These are phyloP conservation scores for Nakazawaea ernobii DNA, from an alignment of 805 yeast genomes.

Conservation along the genomic window DNA sequence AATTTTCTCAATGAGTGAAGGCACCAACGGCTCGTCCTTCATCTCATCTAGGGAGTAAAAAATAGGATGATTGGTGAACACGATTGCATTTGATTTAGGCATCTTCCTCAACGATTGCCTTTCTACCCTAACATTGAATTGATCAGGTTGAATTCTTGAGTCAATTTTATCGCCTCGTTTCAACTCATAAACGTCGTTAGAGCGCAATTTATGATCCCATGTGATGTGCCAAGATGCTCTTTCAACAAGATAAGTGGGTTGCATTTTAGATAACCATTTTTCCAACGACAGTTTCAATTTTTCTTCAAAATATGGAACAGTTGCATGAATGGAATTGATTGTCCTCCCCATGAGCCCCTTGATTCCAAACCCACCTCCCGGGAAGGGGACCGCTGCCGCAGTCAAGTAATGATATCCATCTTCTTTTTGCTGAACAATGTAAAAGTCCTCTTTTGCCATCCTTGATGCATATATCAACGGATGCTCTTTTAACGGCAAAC, in stretches of 20 bases:
- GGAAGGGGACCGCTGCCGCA: constrained; percentile 75
- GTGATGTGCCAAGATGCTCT: constrained; percentile 71
- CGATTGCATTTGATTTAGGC: constrained; percentile 58
- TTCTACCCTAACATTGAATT: constrained; percentile 64
- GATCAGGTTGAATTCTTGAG: constrained; percentile 38
- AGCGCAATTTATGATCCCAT: constrained; percentile 61
- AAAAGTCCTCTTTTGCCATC: constrained; percentile 73
- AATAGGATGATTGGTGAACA: constrained; percentile 70
- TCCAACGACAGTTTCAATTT: constrained; percentile 67
- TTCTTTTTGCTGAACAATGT: constrained; percentile 48
- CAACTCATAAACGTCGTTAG: constrained; percentile 49
- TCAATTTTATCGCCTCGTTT: constrained; percentile 39
- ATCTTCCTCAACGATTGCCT: constrained; percentile 64
- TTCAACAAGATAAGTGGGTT: constrained; percentile 57
- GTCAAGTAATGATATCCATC: constrained; percentile 56
- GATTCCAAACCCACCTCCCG: constrained; percentile 70
- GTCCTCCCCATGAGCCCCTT: constrained; percentile 53
- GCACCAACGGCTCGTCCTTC: constrained; percentile 74
- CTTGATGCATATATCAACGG: constrained; percentile 58
- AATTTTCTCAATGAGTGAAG: constrained; percentile 56
- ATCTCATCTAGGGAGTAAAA: constrained; percentile 74
- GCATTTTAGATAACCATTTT: constrained; percentile 60
- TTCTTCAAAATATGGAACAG: constrained; percentile 63
- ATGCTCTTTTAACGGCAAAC: constrained; percentile 53
- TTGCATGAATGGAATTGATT: constrained; percentile 57